A percentile compares a stretch with the other conserved stretches of the same genome.
phyloP scores from a whole-genome alignment of 2,329 filamentous ascomycete species.

The Ciborinia camelliae region DNA sequence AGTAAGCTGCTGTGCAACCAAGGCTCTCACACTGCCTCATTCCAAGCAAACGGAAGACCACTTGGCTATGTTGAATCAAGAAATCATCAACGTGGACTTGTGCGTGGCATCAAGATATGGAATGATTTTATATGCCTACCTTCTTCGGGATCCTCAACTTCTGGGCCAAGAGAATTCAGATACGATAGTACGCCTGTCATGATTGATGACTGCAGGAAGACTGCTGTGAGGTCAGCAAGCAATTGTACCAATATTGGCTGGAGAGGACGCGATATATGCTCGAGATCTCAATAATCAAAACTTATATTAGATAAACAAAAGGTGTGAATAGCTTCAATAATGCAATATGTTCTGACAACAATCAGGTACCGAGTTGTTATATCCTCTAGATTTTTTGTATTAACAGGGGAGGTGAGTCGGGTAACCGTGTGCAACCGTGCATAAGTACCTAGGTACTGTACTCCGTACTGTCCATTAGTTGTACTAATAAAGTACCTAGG shows the following conservation, averaged over 20 bases:
- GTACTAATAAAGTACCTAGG: too few relatives aligned
- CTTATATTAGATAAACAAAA: neutral
- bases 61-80: neutral
- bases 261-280: neutral
- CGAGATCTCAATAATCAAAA: neutral
- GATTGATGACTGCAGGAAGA: neutral
- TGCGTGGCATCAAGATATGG: neutral
- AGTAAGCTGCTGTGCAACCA: slow-evolving; percentile 5
- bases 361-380: too few relatives aligned
- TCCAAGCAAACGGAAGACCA: slow-evolving; percentile 9
- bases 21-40: slow-evolving; percentile 12
- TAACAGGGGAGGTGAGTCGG: too few relatives aligned
- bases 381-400: too few relatives aligned
- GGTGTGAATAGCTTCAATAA: neutral
- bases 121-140: slow-evolving; percentile 41
- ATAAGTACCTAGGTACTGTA: too few relatives aligned
- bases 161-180: slow-evolving; percentile 45
- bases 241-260: neutral
- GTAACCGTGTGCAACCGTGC: too few relatives aligned
- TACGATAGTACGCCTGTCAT: slow-evolving; percentile 37
- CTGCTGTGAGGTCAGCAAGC: neutral
- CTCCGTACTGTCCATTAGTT: too few relatives aligned
- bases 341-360: too few relatives aligned
- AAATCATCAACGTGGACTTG: slow-evolving; percentile 21
- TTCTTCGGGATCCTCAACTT: slow-evolving; percentile 57